phyloP scores from a whole-genome alignment of 192 early-diverging fungal genomes.

The Chytriomyces sp. region DNA sequence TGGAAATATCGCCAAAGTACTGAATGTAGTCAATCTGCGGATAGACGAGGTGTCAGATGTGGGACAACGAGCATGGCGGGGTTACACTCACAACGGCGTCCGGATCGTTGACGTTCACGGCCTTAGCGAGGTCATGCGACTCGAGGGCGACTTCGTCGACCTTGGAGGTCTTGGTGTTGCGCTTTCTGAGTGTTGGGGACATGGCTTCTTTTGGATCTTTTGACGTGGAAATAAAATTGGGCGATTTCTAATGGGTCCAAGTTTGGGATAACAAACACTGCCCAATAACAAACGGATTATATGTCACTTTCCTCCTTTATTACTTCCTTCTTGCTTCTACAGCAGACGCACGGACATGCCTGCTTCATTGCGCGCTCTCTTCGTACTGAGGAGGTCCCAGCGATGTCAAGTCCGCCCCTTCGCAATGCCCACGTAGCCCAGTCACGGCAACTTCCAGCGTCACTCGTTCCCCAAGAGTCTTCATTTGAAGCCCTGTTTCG shows the following conservation, averaged over 20 bases:
- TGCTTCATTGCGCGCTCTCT: no score
- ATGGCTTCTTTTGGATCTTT: conserved; percentile 7
- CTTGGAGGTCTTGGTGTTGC: background rate
- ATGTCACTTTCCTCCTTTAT: no score
- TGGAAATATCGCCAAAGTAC: conserved; percentile 23
- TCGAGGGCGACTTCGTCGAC: conserved; percentile 23
- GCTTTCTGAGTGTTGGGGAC: conserved; percentile 6
- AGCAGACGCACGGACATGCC: background rate
- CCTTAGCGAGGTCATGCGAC: conserved; percentile 29
- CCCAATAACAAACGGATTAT: no score
- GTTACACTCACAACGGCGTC: conserved; percentile 25
- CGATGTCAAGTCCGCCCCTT: background rate
- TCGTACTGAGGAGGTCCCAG: background rate
- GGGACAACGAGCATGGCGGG: background rate
- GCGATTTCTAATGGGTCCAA: no score
- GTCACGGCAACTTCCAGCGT: background rate
- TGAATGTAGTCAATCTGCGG: conserved; percentile 30
- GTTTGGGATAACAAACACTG: no score
- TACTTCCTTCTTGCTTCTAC: background rate
- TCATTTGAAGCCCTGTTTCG: background rate
- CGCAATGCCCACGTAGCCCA: background rate
- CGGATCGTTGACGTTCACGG: conserved; percentile 26
- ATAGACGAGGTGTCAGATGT: background rate
- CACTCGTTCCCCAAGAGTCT: background rate
- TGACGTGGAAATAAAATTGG: background rate